These are phyloP conservation scores for Gossypium mustelinum DNA, from an alignment of 345 rosid species.

Conservation along the genomic window DNA sequence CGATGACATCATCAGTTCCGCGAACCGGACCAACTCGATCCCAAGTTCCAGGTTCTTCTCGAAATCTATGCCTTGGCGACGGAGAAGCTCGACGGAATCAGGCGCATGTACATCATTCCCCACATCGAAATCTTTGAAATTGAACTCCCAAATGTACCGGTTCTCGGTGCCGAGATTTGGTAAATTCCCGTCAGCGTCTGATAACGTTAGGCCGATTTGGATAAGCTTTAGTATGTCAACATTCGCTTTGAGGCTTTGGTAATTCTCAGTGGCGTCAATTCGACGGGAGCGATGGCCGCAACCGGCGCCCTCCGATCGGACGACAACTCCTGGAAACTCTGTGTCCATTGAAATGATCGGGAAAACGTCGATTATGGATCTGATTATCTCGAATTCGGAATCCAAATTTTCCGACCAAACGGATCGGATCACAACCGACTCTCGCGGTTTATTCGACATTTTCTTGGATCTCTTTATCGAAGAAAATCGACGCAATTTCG, in stretches of 20 bases:
- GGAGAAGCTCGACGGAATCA: conserved; percentile 53
- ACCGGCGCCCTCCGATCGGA: conserved; percentile 13
- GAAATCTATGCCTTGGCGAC: conserved; percentile 59
- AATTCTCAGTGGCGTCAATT: conserved; percentile 32
- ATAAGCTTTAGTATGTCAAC: conserved; percentile 53
- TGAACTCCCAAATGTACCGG: conserved; percentile 59
- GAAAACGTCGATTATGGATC: conserved; percentile 27
- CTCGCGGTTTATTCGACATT: conserved; percentile 9
- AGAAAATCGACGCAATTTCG: neutral
- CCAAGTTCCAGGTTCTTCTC: conserved; percentile 42
- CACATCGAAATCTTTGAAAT: conserved; percentile 54
- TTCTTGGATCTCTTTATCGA: neutral
- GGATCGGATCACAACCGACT: conserved; percentile 37
- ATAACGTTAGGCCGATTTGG: conserved; percentile 57
- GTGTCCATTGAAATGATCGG: conserved; percentile 64
- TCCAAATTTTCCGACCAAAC: conserved; percentile 50
- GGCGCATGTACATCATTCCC: conserved; percentile 41
- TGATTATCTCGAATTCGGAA: conserved; percentile 40
- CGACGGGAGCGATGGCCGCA: conserved; percentile 13
- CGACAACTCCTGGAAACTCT: conserved; percentile 63
- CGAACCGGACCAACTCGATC: conserved; percentile 38
- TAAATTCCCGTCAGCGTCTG: conserved; percentile 47
- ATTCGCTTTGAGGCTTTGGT: conserved; percentile 44
- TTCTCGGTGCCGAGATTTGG: conserved; percentile 47
- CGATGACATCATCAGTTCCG: conserved; percentile 49